These are phyloP conservation scores for Geotrichum candidum DNA, from an alignment of 1,139 yeast species.

Conservation along the genomic window DNA sequence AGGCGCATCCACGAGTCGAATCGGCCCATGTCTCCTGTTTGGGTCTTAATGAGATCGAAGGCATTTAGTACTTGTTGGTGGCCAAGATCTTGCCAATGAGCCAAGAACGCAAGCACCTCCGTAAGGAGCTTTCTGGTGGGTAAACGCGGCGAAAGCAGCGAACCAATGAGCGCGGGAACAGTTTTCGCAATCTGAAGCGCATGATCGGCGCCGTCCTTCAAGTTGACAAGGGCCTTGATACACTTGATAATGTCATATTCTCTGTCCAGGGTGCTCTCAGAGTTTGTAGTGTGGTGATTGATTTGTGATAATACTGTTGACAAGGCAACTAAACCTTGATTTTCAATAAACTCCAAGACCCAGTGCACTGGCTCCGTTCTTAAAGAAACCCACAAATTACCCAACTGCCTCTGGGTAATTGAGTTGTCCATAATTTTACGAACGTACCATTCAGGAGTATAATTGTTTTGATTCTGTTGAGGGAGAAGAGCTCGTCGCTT, in stretches of 20 bases:
- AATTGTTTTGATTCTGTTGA: slow-evolving; percentile 33
- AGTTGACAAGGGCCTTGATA: slow-evolving; percentile 53
- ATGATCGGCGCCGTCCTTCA: slow-evolving; percentile 51
- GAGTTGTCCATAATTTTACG: slow-evolving; percentile 64
- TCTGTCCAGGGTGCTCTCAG: slow-evolving; percentile 46
- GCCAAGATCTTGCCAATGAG: slow-evolving; percentile 49
- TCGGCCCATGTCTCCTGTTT: slow-evolving; percentile 55
- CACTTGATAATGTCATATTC: slow-evolving; percentile 59
- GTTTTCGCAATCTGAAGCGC: slow-evolving; percentile 47
- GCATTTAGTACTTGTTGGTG: slow-evolving; percentile 60
- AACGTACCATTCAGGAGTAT: slow-evolving; percentile 74
- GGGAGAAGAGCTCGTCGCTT: slow-evolving; percentile 34
- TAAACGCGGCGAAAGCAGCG: slow-evolving; percentile 56
- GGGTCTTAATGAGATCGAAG: slow-evolving; percentile 55
- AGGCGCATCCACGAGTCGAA: slow-evolving; percentile 82
- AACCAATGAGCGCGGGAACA: slow-evolving; percentile 54
- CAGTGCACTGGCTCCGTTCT: slow-evolving; percentile 89
- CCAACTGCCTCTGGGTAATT: slow-evolving; percentile 65
- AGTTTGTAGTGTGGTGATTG: slow-evolving; percentile 31
- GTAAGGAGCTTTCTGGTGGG: slow-evolving; percentile 76
- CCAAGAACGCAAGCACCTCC: slow-evolving; percentile 58
- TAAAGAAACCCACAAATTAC: slow-evolving; percentile 82
- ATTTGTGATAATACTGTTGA: slow-evolving; percentile 51
- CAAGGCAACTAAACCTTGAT: slow-evolving; percentile 86
- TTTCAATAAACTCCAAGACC: slow-evolving; percentile 75